phyloP scores from a whole-genome alignment of 331 rosid species.

The Prunus yedoensis region DNA sequence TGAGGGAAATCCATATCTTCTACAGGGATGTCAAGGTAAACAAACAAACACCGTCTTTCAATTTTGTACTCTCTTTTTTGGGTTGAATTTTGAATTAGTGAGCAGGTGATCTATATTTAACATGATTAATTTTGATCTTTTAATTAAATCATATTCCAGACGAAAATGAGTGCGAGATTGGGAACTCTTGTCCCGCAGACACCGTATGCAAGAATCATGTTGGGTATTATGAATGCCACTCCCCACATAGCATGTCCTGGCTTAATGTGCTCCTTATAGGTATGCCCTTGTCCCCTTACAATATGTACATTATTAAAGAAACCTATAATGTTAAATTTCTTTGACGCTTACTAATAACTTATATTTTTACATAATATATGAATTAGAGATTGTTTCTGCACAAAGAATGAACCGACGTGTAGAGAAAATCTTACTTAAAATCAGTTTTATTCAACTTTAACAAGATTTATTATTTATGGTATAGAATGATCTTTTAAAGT shows the following conservation, averaged over 20 bases:
- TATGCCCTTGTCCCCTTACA: not conserved
- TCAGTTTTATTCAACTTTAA: no score
- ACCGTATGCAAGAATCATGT: not conserved
- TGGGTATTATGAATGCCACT: not conserved
- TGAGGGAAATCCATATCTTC: slow-evolving; percentile 16
- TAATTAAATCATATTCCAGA: not conserved
- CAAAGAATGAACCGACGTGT: no score
- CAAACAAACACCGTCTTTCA: not conserved
- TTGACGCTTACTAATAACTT: no score
- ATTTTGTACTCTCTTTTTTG: not conserved
- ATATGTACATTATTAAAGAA: no score
- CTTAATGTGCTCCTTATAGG: not conserved
- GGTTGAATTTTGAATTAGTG: not conserved
- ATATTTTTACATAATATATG: no score
- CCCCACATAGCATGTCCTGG: not conserved
- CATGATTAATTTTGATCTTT: not conserved
- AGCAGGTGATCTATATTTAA: not conserved
- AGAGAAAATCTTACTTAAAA: no score
- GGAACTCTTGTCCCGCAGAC: not conserved
- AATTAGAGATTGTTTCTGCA: no score
- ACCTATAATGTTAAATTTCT: no score
- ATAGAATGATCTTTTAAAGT: no score
- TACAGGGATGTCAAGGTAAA: not conserved
- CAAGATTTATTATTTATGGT: no score
- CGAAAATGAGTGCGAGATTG: not conserved